A percentile compares a stretch with the other conserved stretches of the same genome.
These are phyloP conservation scores for Phytophthora ohioensis DNA, from an alignment of 352 stramenopile genomes.

Conservation along the genomic window DNA sequence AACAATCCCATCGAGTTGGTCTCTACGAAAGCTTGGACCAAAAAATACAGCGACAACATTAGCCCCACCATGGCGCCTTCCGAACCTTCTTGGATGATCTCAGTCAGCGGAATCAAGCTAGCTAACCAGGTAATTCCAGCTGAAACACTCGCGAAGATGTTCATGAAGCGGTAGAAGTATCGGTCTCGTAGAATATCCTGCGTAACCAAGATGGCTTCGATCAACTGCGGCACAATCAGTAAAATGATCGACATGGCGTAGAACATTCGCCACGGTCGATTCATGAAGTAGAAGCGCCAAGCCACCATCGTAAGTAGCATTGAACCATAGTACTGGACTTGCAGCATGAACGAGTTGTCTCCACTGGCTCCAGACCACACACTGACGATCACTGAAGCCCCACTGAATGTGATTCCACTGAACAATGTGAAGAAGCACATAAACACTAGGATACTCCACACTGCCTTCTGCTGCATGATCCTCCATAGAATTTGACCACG, in stretches of 20 bases:
- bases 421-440: slow-evolving; percentile 57
- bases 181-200: slow-evolving; percentile 42
- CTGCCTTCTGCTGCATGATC: slow-evolving; percentile 56
- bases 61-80: slow-evolving; percentile 64
- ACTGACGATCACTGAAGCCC: slow-evolving; percentile 31
- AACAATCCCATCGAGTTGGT: slow-evolving; percentile 48
- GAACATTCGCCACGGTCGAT: slow-evolving; percentile 47
- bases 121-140: slow-evolving; percentile 34
- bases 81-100: slow-evolving; percentile 65
- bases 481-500: slow-evolving; percentile 49
- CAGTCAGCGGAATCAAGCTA: slow-evolving; percentile 50
- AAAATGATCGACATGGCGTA: slow-evolving; percentile 39
- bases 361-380: slow-evolving; percentile 36
- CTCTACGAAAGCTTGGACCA: slow-evolving; percentile 50
- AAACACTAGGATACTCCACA: slow-evolving; percentile 53
- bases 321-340: slow-evolving; percentile 29
- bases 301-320: slow-evolving; percentile 33
- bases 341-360: slow-evolving; percentile 37
- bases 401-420: slow-evolving; percentile 41
- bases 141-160: slow-evolving; percentile 30
- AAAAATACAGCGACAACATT: slow-evolving; percentile 47
- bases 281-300: slow-evolving; percentile 58
- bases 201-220: slow-evolving; percentile 34
- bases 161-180: slow-evolving; percentile 43
- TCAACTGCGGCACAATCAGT: slow-evolving; percentile 40